Evolutionary conservation across 148 eudicot genomes (phyloP).

Genomic region (Chenopodium album): DNA sequence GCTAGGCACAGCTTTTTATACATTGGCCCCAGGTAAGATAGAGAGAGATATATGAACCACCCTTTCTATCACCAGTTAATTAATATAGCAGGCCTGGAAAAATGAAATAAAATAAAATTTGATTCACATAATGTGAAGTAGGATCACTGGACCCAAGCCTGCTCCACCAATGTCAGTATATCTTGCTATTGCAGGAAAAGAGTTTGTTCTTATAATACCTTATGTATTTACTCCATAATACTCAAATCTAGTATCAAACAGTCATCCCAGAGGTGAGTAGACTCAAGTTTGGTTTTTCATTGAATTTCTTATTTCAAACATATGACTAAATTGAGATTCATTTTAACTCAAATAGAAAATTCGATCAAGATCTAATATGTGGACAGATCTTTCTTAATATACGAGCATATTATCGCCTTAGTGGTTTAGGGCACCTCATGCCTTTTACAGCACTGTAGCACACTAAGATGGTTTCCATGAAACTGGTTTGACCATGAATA

Average conservation of each 20-base stretch:
- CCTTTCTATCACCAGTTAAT: background rate
- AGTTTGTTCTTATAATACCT: background rate
- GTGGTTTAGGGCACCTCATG: background rate
- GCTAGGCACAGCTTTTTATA: too few species aligned
- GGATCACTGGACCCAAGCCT: background rate
- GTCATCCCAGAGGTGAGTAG: background rate
- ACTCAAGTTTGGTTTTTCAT: background rate
- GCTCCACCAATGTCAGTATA: background rate
- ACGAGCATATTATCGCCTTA: background rate
- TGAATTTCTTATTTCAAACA: background rate
- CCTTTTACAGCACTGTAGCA: background rate
- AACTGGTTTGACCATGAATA: background rate
- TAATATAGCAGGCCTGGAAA: background rate
- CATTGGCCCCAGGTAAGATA: background rate
- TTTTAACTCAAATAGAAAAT: background rate
- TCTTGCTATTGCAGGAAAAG: background rate
- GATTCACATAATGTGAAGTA: background rate
- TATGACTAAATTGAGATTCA: background rate
- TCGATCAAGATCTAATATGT: background rate
- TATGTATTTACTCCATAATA: background rate
- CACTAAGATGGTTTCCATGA: background rate
- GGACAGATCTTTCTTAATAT: too few species aligned
- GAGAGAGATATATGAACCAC: background rate
- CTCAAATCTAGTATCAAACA: background rate
- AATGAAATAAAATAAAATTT: background rate